These are phyloP conservation scores for Mycena chlorophos DNA, from an alignment of 768 basidiomycete genomes.

Conservation along the genomic window DNA sequence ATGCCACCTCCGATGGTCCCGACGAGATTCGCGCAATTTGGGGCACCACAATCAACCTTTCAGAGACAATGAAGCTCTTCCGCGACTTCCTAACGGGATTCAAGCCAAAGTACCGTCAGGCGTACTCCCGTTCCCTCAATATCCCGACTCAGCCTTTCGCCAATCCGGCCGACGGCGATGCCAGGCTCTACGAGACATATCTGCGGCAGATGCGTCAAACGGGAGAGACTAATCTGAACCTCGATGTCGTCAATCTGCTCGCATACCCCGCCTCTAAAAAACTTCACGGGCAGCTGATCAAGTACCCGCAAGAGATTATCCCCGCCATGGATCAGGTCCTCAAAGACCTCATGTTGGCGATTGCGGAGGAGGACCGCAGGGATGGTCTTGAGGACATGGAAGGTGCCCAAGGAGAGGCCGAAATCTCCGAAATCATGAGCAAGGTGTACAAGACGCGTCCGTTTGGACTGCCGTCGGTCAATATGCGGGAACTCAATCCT, in stretches of 20 bases:
- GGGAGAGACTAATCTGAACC: conserved; percentile 89
- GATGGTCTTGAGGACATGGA: conserved; percentile 73
- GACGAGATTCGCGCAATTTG: conserved; percentile 92
- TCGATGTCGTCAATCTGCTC: conserved; percentile 83
- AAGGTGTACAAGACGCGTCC: conserved; percentile 93
- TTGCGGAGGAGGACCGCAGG: conserved; percentile 79
- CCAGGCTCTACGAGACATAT: conserved; percentile 75
- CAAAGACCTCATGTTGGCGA: conserved; percentile 88
- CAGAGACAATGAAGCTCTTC: conserved; percentile 89
- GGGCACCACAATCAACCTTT: conserved; percentile 94
- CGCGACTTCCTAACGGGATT: conserved; percentile 87
- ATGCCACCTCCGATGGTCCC: conserved; percentile 65
- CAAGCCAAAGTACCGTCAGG: conserved; percentile 85
- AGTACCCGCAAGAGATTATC: conserved; percentile 96
- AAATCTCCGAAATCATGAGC: conserved; percentile 84
- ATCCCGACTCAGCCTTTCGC: conserved; percentile 49
- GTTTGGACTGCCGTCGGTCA: conserved; percentile 77
- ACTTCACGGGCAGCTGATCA: conserved; percentile 78
- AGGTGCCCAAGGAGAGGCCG: conserved; percentile 75
- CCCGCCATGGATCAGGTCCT: conserved; percentile 97
- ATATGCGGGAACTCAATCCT: conserved; percentile 96
- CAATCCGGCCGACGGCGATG: conserved; percentile 67
- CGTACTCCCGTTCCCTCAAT: conserved; percentile 66
- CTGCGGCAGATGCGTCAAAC: conserved; percentile 85
- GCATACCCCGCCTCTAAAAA: conserved; percentile 86